Evolutionary conservation across 2,329 filamentous ascomycete species (phyloP).

Genomic region (Raffaelea ambrosiae): DNA sequence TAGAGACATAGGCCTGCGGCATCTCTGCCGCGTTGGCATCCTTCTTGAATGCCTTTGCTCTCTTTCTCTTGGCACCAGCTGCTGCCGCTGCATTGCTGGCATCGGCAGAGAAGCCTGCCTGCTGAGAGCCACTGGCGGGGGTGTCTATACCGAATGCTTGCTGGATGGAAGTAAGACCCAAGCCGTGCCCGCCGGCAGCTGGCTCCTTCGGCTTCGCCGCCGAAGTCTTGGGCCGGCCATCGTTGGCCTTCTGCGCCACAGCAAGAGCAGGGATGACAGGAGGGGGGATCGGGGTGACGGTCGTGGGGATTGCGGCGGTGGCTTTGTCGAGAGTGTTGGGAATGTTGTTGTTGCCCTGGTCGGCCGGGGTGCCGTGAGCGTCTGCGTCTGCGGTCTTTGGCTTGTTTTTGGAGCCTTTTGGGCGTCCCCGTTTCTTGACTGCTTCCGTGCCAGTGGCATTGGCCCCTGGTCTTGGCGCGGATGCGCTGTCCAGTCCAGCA

Average conservation of each 20-base stretch:
- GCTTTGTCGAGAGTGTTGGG: not conserved
- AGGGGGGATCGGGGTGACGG: constrained; percentile 12
- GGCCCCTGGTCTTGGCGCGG: not conserved
- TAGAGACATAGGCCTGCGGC: not conserved
- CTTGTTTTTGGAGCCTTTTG: constrained; percentile 44
- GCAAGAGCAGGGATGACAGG: constrained; percentile 14
- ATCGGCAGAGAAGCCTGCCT: not conserved
- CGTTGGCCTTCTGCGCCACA: constrained; percentile 18
- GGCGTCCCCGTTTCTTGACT: constrained; percentile 35
- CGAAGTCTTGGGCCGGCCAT: constrained; percentile 30
- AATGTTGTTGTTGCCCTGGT: not conserved
- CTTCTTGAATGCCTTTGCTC: constrained; percentile 13
- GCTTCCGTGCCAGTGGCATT: constrained; percentile 5
- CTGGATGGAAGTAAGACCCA: not conserved
- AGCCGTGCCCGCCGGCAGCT: constrained; percentile 14
- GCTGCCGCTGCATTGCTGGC: not conserved
- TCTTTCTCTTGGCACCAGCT: constrained; percentile 22
- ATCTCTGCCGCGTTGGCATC: not conserved
- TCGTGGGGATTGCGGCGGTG: not conserved
- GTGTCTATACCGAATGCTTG: not conserved
- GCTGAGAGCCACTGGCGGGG: constrained; percentile 1
- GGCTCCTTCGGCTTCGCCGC: constrained; percentile 24
- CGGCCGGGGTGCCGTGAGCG: constrained; percentile 6
- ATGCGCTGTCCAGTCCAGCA: not conserved
- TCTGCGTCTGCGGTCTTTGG: constrained; percentile 19